Evolutionary conservation across 305 asterid species (phyloP).

Genomic region (Fraxinus sp.): DNA sequence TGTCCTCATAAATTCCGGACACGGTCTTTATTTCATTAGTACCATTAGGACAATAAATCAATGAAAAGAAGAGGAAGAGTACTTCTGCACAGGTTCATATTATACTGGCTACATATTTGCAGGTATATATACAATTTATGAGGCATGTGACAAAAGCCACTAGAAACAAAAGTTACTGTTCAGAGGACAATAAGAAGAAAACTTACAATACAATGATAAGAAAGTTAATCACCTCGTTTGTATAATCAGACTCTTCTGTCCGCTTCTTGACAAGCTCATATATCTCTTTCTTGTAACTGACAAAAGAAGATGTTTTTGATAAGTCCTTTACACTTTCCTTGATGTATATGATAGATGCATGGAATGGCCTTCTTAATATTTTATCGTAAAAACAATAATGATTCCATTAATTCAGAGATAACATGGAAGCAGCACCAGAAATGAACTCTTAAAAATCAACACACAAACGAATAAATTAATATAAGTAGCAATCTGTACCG

Average conservation of each 20-base stretch:
- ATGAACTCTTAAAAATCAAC: background rate
- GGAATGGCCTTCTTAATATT: background rate
- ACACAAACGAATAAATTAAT: background rate
- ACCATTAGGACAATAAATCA: background rate
- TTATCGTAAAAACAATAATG: background rate
- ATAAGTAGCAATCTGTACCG: conserved; percentile 2
- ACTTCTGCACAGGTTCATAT: conserved; percentile 4
- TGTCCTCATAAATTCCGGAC: background rate
- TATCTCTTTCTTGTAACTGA: conserved; percentile 71
- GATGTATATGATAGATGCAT: conserved; percentile 7
- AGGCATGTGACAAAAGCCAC: conserved; percentile 14
- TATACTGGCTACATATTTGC: conserved; percentile 12
- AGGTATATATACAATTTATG: conserved; percentile 5
- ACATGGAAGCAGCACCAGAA: conserved; percentile 5
- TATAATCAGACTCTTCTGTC: conserved; percentile 55
- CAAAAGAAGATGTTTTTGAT: conserved; percentile 1
- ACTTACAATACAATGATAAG: conserved; percentile 3
- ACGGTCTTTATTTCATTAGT: background rate
- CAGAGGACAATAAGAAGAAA: conserved; percentile 6
- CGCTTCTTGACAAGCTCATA: conserved; percentile 80
- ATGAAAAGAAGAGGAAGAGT: background rate
- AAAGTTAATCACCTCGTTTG: conserved; percentile 44
- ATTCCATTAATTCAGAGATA: background rate
- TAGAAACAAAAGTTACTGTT: conserved; percentile 8
- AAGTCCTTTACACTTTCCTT: conserved; percentile 6